Conservation (phyloP, 2,329 filamentous ascomycete species). For the Cercospora zeina region DNA sequence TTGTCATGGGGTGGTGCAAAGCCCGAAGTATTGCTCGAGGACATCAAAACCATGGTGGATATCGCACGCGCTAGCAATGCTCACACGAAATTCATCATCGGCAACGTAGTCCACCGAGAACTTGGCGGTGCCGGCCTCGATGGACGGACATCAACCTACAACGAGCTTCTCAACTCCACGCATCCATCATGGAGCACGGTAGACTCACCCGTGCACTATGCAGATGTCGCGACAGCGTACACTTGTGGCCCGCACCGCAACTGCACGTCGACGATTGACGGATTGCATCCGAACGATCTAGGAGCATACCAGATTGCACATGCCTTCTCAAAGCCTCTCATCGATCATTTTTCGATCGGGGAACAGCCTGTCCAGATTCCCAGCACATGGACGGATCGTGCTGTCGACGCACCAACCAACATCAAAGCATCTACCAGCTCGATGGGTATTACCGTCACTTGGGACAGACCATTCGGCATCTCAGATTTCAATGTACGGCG, state of each 20-base stretch:
- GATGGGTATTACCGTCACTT: conserved; percentile 20
- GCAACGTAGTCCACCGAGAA: conserved; percentile 26
- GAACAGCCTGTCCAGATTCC: conserved; percentile 11
- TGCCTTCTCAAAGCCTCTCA: conserved; percentile 41
- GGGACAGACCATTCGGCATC: conserved; percentile 16
- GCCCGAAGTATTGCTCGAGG: conserved; percentile 28
- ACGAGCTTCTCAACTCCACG: conserved; percentile 9
- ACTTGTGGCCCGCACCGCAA: conserved; percentile 39
- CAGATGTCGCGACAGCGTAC: conserved; percentile 35
- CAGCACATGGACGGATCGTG: conserved; percentile 9
- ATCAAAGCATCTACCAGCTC: conserved; percentile 7
- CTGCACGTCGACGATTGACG: conserved; percentile 43
- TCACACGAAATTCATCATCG: conserved; percentile 27
- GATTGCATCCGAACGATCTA: conserved; percentile 47
- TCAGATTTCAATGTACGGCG: conserved; percentile 14
- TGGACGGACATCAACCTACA: conserved; percentile 1
- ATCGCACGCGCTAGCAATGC: conserved; percentile 38
- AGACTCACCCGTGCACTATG: conserved; percentile 40
- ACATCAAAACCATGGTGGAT: conserved; percentile 37
- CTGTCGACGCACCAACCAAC: conserved; percentile 8
- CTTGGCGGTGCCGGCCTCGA: conserved; percentile 3
- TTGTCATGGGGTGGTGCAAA: conserved; percentile 31
- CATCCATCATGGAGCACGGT: conserved; percentile 31
- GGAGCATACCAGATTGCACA: conserved; percentile 49
- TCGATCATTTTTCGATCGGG: conserved; percentile 17